Percentiles rank a stretch among this genome's conserved stretches.
Conservation (phyloP, 495 filamentous ascomycete genomes). For the Neurospora sp. region DNA sequence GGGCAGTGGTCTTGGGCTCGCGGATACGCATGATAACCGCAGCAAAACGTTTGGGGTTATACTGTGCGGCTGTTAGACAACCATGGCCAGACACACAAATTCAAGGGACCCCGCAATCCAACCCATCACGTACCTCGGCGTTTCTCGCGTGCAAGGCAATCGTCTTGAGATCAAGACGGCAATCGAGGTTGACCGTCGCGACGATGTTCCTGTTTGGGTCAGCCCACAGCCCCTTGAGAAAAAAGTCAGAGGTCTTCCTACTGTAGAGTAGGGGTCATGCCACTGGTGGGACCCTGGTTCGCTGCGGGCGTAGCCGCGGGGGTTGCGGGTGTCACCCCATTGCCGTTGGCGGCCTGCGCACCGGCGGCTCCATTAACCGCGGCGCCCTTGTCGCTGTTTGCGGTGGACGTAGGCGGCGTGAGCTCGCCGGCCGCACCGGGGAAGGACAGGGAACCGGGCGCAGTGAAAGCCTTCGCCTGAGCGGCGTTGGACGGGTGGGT, state of each 20-base stretch:
- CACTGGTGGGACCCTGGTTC: slow-evolving; percentile 60
- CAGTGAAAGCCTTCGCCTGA: slow-evolving; percentile 87
- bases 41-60: slow-evolving; percentile 78
- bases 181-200: slow-evolving; percentile 97
- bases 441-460: slow-evolving; percentile 81
- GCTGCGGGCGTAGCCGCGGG: slow-evolving; percentile 89
- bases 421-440: slow-evolving; percentile 73
- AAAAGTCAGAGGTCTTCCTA: slow-evolving; percentile 54
- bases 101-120: slow-evolving; percentile 8
- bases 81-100: slow-evolving; percentile 28
- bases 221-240: slow-evolving; percentile 38
- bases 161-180: slow-evolving; percentile 96
- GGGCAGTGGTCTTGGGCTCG: slow-evolving; percentile 93
- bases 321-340: slow-evolving; percentile 89
- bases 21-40: slow-evolving; percentile 99
- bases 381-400: slow-evolving; percentile 34
- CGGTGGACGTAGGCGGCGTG: slow-evolving; percentile 59
- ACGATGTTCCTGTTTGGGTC: slow-evolving; percentile 90
- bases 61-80: slow-evolving; percentile 27
- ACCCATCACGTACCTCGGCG: slow-evolving; percentile 51
- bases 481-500: slow-evolving; percentile 79
- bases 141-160: slow-evolving; percentile 97
- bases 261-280: slow-evolving; percentile 96
- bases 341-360: slow-evolving; percentile 49
- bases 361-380: slow-evolving; percentile 49